Evolutionary conservation across 768 basidiomycete species (phyloP).

Genomic region (Austroboletus eburneus): DNA sequence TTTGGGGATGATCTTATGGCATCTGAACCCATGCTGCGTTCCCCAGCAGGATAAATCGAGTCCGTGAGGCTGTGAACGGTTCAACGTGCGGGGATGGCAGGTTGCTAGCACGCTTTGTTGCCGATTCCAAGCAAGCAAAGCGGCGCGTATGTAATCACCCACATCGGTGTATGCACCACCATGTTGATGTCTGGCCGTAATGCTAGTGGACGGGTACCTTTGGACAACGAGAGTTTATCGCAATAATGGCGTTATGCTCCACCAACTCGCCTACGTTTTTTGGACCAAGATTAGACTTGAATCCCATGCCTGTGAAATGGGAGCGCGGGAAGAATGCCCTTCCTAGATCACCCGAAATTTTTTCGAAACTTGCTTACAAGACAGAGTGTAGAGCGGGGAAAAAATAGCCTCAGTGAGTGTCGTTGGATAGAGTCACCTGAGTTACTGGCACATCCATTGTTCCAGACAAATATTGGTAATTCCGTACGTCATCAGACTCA

Average conservation of each 20-base stretch:
- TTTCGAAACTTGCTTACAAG: not conserved
- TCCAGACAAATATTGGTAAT: too few relatives aligned
- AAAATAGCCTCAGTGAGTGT: not conserved
- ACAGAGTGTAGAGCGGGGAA: not conserved
- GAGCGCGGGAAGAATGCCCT: not conserved
- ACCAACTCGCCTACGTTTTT: slow-evolving; percentile 1
- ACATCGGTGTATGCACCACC: too few relatives aligned
- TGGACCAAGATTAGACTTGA: slow-evolving; percentile 2
- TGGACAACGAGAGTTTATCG: not conserved
- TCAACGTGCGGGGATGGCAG: not conserved
- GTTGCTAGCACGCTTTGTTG: slow-evolving; percentile 9
- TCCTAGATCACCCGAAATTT: not conserved
- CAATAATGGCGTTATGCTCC: slow-evolving; percentile 1
- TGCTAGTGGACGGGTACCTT: not conserved
- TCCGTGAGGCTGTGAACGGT: not conserved
- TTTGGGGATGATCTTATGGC: not conserved
- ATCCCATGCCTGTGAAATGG: not conserved
- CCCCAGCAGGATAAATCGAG: slow-evolving; percentile 2
- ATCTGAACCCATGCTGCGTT: not conserved
- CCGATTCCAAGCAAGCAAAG: not conserved
- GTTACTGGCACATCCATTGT: too few relatives aligned
- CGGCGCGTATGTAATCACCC: not conserved
- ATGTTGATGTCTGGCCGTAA: slow-evolving; percentile 7
- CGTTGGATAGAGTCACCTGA: too few relatives aligned
- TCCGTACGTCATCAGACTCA: too few relatives aligned